Percentiles rank a stretch among this genome's conserved stretches.
phyloP scores from a whole-genome alignment of 2,329 filamentous ascomycete species.

The Aspergillus unguis region DNA sequence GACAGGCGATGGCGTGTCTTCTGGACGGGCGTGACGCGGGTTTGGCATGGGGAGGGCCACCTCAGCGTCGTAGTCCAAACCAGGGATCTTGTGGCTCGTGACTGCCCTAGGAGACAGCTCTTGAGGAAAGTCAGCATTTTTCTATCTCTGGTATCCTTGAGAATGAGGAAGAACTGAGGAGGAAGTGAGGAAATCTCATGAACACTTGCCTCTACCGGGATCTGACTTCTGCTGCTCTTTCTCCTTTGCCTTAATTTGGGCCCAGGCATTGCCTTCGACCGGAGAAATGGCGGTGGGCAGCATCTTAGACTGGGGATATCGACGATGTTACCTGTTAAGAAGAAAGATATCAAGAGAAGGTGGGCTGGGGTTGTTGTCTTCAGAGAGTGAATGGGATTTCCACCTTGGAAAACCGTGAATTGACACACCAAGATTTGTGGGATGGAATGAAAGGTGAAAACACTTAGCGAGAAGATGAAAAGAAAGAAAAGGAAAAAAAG shows the following conservation, averaged over 20 bases:
- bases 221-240: conserved; percentile 3
- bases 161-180: too few species aligned
- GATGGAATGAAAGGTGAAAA: not conserved
- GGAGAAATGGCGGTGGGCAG: conserved; percentile 14
- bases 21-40: conserved; percentile 11
- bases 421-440: not conserved
- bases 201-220: conserved; percentile 11
- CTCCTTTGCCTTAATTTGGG: conserved; percentile 21
- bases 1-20: not conserved
- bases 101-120: conserved; percentile 6
- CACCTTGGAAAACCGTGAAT: not conserved
- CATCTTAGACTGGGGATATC: not conserved
- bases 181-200: not conserved
- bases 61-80: conserved; percentile 25
- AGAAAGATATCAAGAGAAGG: not conserved
- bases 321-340: not conserved
- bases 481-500: not conserved
- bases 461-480: not conserved
- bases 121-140: not conserved
- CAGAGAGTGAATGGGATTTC: not conserved
- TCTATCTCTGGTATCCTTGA: not conserved
- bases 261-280: conserved; percentile 27
- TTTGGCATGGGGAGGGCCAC: conserved; percentile 31
- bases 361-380: not conserved
- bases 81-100: conserved; percentile 17